Evolutionary conservation across 2,329 filamentous ascomycete genomes (phyloP), one percentile per base, ranked within the genome.

Genomic region (Colletotrichum navitas): DNA sequence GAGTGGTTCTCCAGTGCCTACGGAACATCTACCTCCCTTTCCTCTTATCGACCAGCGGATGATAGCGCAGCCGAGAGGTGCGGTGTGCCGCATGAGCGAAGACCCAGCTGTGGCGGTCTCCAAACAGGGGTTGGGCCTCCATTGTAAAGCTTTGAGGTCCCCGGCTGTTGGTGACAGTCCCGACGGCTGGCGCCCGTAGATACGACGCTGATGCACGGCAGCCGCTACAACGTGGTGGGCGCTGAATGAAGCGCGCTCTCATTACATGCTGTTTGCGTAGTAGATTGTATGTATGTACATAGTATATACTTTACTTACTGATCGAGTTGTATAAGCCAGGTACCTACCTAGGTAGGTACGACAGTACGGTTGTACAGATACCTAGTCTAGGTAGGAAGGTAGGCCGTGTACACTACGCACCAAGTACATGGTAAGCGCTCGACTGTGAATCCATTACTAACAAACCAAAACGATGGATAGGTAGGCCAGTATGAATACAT

Each of bases 11-110:
- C 63, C 51, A 63, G 16, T 2, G 10, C 41, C 26, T 26, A 26
- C 34, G 29, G 29, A 29, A 29, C 29, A 29, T 47, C 56, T 6
- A 8, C 34, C 36, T 39, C 36, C 12, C 36, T 39, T 34, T 43
- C 24, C 45, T 29, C 49, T 26, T 64, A 39, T 55, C 59, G 54
- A 32, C 32, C 60, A 34, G 59, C 69, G 69, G 68, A 71, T 63
- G 26, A 36, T 68, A 68, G 68, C 65, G 59, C 65, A 71, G 68
- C 68, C 68, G 68, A 63, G 52, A 34, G 21, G 68, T 45, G 43
- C 63, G 68, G 68, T 45, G 43, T 68, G 68, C 59, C 65, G 65
- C 59, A 63, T 54, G 36, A 59, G 41, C 59, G 64, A 52, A 52
- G 56, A 64, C 26, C 34, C 64, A 54, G n/a, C 64, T 68, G 49